Percentiles rank a stretch among this genome's conserved stretches.
These are phyloP conservation scores for Datura wrightii DNA, from an alignment of 257 asterid genomes.

Conservation along the genomic window DNA sequence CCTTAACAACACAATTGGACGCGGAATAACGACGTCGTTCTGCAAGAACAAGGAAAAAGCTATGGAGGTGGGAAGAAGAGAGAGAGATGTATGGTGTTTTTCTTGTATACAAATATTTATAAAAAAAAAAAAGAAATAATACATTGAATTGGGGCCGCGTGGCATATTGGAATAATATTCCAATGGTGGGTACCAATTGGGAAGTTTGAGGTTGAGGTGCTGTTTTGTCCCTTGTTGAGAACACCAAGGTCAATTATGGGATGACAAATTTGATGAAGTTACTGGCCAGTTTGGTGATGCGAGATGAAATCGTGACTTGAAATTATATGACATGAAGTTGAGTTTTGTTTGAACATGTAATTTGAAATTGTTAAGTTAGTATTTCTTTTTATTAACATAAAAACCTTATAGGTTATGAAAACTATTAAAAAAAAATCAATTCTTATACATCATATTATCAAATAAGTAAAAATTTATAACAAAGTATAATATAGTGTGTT, in stretches of 20 bases:
- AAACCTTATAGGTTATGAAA: too few species aligned
- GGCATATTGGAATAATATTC: constrained; percentile 9
- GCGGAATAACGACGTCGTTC: background rate
- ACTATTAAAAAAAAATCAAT: too few species aligned
- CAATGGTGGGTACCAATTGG: background rate
- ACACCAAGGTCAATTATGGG: constrained; percentile 15
- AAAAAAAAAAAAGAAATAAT: too few species aligned
- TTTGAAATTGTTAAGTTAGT: too few species aligned
- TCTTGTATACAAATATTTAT: too few species aligned
- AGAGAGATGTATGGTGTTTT: background rate
- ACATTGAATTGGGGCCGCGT: background rate
- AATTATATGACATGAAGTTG: too few species aligned
- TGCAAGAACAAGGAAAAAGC: background rate
- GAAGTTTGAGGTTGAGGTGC: background rate
- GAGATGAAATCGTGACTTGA: too few species aligned
- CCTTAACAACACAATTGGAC: background rate
- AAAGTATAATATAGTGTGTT: too few species aligned
- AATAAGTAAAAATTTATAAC: too few species aligned
- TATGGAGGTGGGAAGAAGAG: constrained; percentile 1
- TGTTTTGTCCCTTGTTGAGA: background rate
- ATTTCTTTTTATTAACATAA: too few species aligned
- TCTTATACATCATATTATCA: too few species aligned
- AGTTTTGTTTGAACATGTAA: too few species aligned
- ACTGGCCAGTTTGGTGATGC: background rate
- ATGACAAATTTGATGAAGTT: background rate